Percentiles rank a stretch among this genome's conserved stretches.
phyloP scores from a whole-genome alignment of 495 filamentous ascomycete genomes.

The Parachaetomium inaequale region DNA sequence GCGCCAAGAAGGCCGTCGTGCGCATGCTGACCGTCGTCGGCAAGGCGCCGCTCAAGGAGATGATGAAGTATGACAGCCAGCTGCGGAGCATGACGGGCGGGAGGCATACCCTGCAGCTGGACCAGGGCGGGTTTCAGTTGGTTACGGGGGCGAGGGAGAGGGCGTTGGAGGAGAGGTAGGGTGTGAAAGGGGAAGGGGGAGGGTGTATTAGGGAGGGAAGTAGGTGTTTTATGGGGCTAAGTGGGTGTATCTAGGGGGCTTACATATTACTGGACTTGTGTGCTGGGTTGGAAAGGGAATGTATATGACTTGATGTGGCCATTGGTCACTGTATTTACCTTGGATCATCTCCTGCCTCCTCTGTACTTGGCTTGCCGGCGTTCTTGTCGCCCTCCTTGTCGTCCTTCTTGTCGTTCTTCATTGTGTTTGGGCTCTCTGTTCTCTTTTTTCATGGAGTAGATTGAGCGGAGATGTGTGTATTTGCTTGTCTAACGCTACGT shows the following conservation, averaged over 20 bases:
- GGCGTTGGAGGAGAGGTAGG: constrained; percentile 23
- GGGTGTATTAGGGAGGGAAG: too few relatives aligned
- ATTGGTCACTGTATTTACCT: not conserved
- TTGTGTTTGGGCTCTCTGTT: too few relatives aligned
- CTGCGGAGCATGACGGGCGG: constrained; percentile 84
- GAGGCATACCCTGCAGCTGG: constrained; percentile 89
- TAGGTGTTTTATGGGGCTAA: not conserved
- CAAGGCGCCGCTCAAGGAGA: constrained; percentile 87
- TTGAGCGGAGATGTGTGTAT: too few relatives aligned
- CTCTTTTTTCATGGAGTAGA: too few relatives aligned
- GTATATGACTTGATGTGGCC: not conserved
- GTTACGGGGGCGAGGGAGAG: constrained; percentile 61
- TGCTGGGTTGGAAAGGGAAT: not conserved
- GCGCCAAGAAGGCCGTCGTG: constrained; percentile 36
- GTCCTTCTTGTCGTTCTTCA: too few relatives aligned
- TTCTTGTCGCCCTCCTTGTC: too few relatives aligned
- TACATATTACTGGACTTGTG: not conserved
- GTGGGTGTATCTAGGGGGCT: not conserved
- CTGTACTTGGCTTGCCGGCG: too few relatives aligned
- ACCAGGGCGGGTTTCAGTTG: constrained; percentile 82
- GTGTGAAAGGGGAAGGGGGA: too few relatives aligned
- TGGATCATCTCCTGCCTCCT: not conserved
- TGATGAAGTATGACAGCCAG: constrained; percentile 94
- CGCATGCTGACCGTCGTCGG: constrained; percentile 63
- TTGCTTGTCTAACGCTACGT: too few relatives aligned